phyloP scores from a whole-genome alignment of 1,139 yeast species.

The Meyerozyma guilliermondii region DNA sequence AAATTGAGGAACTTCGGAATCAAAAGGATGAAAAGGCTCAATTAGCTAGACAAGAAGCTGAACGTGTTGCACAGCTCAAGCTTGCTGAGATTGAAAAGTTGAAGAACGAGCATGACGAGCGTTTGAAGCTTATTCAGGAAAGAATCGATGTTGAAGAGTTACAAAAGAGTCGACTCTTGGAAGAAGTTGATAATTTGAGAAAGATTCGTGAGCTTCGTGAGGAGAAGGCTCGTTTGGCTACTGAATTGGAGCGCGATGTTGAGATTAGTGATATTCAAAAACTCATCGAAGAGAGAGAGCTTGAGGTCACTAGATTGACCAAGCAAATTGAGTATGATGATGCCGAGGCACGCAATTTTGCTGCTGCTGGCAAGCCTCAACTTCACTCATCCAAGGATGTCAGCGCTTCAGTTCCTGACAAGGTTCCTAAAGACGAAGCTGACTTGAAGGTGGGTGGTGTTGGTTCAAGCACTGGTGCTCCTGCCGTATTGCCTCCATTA shows the following conservation, averaged over 20 bases:
- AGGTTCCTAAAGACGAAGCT: slow-evolving; percentile 16
- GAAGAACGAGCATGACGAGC: slow-evolving; percentile 30
- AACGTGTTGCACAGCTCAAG: slow-evolving; percentile 27
- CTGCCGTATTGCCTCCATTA: slow-evolving; percentile 7
- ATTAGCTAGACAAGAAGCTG: slow-evolving; percentile 27
- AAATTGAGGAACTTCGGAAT: slow-evolving; percentile 26
- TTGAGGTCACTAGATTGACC: slow-evolving; percentile 30
- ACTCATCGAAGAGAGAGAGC: slow-evolving; percentile 32
- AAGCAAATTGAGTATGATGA: slow-evolving; percentile 32
- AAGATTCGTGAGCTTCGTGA: slow-evolving; percentile 35
- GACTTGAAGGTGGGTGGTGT: slow-evolving; percentile 3
- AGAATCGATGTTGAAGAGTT: slow-evolving; percentile 32
- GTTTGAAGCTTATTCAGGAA: slow-evolving; percentile 24
- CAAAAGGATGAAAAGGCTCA: slow-evolving; percentile 21
- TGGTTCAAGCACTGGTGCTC: slow-evolving; percentile 7
- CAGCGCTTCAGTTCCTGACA: slow-evolving; percentile 6
- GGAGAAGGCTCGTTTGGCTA: slow-evolving; percentile 31
- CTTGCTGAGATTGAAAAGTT: slow-evolving; percentile 30
- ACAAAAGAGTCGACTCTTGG: slow-evolving; percentile 30
- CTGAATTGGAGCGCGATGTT: slow-evolving; percentile 19
- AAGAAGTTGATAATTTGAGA: slow-evolving; percentile 36
- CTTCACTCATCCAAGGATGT: slow-evolving; percentile 9
- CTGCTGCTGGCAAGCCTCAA: neutral
- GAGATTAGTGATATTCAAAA: slow-evolving; percentile 28
- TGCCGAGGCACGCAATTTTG: slow-evolving; percentile 10